These are phyloP conservation scores for Scutellaria galericulata DNA, from an alignment of 257 asterid species.

Conservation along the genomic window DNA sequence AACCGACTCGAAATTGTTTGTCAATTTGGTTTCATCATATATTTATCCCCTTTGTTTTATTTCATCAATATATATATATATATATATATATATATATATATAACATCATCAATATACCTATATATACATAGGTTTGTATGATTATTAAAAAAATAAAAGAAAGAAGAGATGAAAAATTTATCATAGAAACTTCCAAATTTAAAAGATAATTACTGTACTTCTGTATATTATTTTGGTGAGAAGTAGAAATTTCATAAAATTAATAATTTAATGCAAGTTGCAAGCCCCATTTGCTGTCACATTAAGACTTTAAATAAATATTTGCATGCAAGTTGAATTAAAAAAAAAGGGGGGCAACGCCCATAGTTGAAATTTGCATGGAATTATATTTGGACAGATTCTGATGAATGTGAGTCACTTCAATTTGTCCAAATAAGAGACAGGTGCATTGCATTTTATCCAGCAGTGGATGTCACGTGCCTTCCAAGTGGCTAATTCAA, in stretches of 20 bases:
- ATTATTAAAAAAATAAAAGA: too few relatives aligned
- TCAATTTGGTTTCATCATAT: too few relatives aligned
- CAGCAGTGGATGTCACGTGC: constrained; percentile 35
- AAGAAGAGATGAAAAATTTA: too few relatives aligned
- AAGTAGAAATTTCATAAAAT: neutral
- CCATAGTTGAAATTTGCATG: constrained; percentile 28
- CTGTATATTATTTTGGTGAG: neutral
- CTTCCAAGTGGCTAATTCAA: constrained; percentile 27
- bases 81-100: too few relatives aligned
- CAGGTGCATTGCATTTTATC: constrained; percentile 22
- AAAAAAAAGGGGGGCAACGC: neutral
- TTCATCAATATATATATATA: too few relatives aligned
- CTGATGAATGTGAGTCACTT: constrained; percentile 16
- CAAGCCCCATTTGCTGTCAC: constrained; percentile 24
- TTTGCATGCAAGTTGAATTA: constrained; percentile 33
- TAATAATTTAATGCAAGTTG: constrained; percentile 6
- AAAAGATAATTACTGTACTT: too few relatives aligned
- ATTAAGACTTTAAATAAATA: neutral
- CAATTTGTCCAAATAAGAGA: constrained; percentile 21
- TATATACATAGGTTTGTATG: too few relatives aligned
- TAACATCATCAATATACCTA: too few relatives aligned
- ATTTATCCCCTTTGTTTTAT: too few relatives aligned
- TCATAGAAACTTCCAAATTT: too few relatives aligned
- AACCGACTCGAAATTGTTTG: too few relatives aligned
- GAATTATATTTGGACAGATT: constrained; percentile 12